A percentile compares a stretch with the other conserved stretches of the same genome.
Conservation (phyloP, 768 basidiomycete species). For the Mycena sanguinolenta region DNA sequence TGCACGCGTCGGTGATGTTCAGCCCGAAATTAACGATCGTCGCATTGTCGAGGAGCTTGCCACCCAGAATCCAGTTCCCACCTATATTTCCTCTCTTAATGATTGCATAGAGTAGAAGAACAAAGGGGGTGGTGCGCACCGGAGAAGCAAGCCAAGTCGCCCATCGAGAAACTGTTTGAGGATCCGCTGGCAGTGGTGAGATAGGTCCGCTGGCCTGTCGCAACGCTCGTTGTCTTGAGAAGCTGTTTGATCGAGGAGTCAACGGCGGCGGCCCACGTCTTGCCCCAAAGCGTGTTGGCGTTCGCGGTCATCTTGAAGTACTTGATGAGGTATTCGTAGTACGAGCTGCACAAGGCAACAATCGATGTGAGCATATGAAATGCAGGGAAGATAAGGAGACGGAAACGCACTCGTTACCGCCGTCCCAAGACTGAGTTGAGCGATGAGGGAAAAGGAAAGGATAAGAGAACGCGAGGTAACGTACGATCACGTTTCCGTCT, state of each 20-base stretch:
- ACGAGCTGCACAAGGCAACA: slow-evolving; percentile 17
- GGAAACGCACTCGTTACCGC: slow-evolving; percentile 24
- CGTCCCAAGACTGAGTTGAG: slow-evolving; percentile 25
- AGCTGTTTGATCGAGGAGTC: slow-evolving; percentile 31
- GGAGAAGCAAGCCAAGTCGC: slow-evolving; percentile 29
- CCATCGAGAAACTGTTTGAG: slow-evolving; percentile 23
- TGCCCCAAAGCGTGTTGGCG: slow-evolving; percentile 22
- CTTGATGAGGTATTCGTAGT: slow-evolving; percentile 32
- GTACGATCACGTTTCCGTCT: slow-evolving; percentile 28
- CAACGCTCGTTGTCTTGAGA: slow-evolving; percentile 25
- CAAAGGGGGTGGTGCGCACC: no score
- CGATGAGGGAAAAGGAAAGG: slow-evolving; percentile 8
- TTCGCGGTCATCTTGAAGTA: slow-evolving; percentile 26
- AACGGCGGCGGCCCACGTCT: slow-evolving; percentile 28
- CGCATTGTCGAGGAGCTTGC: slow-evolving; percentile 25
- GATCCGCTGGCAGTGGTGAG: slow-evolving; percentile 25
- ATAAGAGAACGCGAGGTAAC: neutral
- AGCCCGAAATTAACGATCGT: slow-evolving; percentile 23
- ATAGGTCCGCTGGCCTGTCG: slow-evolving; percentile 26
- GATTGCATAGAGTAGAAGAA: no score
- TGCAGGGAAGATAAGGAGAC: neutral
- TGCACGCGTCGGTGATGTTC: slow-evolving; percentile 28
- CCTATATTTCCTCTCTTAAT: no score
- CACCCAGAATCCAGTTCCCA: slow-evolving; percentile 29
- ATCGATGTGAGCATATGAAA: slow-evolving; percentile 3